Percentiles rank a stretch among this genome's conserved stretches.
These are phyloP conservation scores for Austroboletus niveus DNA, from an alignment of 1,284 basidiomycete genomes.

Conservation along the genomic window DNA sequence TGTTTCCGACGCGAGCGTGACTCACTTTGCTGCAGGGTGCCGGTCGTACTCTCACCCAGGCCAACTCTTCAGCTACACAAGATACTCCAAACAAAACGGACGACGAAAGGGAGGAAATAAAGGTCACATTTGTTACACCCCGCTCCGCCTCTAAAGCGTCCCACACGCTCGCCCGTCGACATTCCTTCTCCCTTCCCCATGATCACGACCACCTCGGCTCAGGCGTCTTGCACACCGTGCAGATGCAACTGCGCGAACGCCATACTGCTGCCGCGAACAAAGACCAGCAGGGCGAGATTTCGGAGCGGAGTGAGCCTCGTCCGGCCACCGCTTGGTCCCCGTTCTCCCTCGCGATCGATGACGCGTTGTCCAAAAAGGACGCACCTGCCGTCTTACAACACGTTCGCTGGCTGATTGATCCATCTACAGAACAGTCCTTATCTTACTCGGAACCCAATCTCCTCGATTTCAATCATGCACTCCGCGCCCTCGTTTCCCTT, in stretches of 20 bases:
- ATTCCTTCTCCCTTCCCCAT: constrained; percentile 49
- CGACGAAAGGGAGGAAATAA: constrained; percentile 59
- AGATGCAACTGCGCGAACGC: constrained; percentile 53
- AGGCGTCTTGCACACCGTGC: constrained; percentile 59
- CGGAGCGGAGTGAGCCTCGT: constrained; percentile 18
- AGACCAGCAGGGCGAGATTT: constrained; percentile 16
- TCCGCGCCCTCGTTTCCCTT: constrained; percentile 46
- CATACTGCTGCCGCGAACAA: constrained; percentile 43
- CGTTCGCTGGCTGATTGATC: constrained; percentile 22
- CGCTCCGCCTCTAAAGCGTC: constrained; percentile 27
- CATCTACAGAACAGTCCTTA: constrained; percentile 12
- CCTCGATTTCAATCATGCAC: constrained; percentile 64
- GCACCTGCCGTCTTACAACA: constrained; percentile 13
- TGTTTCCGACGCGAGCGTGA: not conserved
- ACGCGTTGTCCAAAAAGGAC: constrained; percentile 19
- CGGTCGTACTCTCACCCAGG: constrained; percentile 68
- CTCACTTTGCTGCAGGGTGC: constrained; percentile 45
- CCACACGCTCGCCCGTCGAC: constrained; percentile 52
- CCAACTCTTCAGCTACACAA: constrained; percentile 53
- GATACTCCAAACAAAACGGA: constrained; percentile 44
- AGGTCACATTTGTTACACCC: constrained; percentile 34
- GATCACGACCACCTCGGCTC: constrained; percentile 41
- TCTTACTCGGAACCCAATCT: constrained; percentile 29
- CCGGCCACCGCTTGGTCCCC: constrained; percentile 34
- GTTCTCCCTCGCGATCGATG: constrained; percentile 18